phyloP scores from a whole-genome alignment of 2,329 filamentous ascomycete species.

The Fusarium sp. region DNA sequence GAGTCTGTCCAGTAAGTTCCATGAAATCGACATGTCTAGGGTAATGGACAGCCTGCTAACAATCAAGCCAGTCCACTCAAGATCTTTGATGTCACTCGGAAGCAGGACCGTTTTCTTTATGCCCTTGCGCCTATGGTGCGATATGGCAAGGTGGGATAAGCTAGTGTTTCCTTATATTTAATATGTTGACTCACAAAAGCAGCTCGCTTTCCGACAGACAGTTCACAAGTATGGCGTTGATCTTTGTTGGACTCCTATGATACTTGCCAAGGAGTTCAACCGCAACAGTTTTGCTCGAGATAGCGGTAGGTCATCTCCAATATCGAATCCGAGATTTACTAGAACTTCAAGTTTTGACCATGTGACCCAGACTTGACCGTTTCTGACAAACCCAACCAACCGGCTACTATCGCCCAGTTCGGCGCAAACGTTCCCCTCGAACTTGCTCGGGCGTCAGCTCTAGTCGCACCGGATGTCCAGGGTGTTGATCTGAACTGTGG shows the following conservation, averaged over 20 bases:
- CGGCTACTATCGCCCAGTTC: slow-evolving; percentile 78
- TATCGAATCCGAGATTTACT: accelerated
- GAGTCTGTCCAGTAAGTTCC: slow-evolving; percentile 45
- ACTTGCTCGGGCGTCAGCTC: slow-evolving; percentile 73
- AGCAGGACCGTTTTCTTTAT: slow-evolving; percentile 68
- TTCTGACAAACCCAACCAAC: slow-evolving; percentile 66
- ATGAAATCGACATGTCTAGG: slow-evolving; percentile 26
- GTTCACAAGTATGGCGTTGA: slow-evolving; percentile 76
- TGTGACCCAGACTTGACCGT: slow-evolving; percentile 70
- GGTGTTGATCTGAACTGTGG: slow-evolving; percentile 82
- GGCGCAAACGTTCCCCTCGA: slow-evolving; percentile 75
- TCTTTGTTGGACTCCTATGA: slow-evolving; percentile 81
- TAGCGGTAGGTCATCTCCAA: slow-evolving; percentile 62
- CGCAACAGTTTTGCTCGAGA: slow-evolving; percentile 72
- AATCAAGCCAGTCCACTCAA: slow-evolving; percentile 66
- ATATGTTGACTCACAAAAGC: slow-evolving; percentile 25
- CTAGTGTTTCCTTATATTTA: too few relatives aligned
- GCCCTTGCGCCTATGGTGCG: slow-evolving; percentile 79
- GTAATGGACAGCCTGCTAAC: slow-evolving; percentile 36
- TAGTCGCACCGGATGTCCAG: slow-evolving; percentile 73
- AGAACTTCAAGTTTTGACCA: background rate
- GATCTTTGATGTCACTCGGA: slow-evolving; percentile 70
- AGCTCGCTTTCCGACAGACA: slow-evolving; percentile 80
- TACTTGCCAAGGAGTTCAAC: slow-evolving; percentile 79
- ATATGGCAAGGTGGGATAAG: slow-evolving; percentile 67